Base-by-base conservation (phyloP, 306 rosid genomes). In the Argentina anserina region DNA sequence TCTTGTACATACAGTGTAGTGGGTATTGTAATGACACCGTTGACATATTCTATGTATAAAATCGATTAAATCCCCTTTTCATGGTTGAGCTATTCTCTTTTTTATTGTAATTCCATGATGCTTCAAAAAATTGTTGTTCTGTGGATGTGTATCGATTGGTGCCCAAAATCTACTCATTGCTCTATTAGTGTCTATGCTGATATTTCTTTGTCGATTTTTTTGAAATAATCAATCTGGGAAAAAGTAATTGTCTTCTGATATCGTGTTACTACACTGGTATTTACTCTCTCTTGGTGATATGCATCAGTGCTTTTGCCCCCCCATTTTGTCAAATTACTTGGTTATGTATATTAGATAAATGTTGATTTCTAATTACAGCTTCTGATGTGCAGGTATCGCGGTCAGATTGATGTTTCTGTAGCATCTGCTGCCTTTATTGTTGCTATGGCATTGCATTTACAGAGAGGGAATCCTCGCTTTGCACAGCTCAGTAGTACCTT, bases 401-500 rank as follows among this genome's bases (percentile, higher is more conserved):
- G 98, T 81, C 90, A 94, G 61, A 85, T 94, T 80, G 98, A 91
- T 79, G 93, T 91, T 76, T 84, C 96, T n/a, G 92, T 89, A 77
- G 82, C 96, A 77, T 89, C 92, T 79, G 92, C 98, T 81, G 92
- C 97, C 81, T 94, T 94, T 84, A 71, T 89, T 75, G 83, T 94
- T 78, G 97, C 96, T 65, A 89, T 74, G 31, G 82, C 96, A 40
- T 83, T 94, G 84, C 86, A 89, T 76, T 77, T 94, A 68, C 98
- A 91, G 81, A 91, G 91, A 89, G 97, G 92, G 76, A 89, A 76
- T 75, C 96, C 98, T 46, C 96, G 97, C 73, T 94, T 94, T 72
- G 85, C 99, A 23, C 99, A 94, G 82, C 96, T 91, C 65, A 91
- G 93, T 80, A 94, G 97, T 86, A 84, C 96, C 58, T 82, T 91